These are phyloP conservation scores for Pichia sp. DNA, from an alignment of 1,139 yeast species.

Conservation along the genomic window DNA sequence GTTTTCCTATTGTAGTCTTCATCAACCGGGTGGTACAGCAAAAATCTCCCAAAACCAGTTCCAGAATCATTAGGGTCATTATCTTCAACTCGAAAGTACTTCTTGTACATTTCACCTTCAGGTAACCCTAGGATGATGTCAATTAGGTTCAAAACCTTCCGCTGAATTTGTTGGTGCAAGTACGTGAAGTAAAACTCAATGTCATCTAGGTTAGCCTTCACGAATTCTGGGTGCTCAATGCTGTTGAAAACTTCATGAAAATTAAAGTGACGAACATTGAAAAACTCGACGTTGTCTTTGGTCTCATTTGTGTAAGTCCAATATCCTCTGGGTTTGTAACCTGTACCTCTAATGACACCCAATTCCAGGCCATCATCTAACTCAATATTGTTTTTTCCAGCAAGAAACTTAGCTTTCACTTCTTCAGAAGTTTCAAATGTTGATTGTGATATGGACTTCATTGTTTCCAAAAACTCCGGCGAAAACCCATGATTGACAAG, in stretches of 20 bases:
- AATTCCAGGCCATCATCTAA: slow-evolving; percentile 22
- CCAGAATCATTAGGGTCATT: slow-evolving; percentile 29
- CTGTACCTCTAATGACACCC: slow-evolving; percentile 42
- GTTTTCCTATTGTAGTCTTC: slow-evolving; percentile 26
- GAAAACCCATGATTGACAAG: slow-evolving; percentile 33
- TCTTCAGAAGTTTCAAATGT: slow-evolving; percentile 35
- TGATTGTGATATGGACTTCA: slow-evolving; percentile 33
- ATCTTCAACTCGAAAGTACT: slow-evolving; percentile 29
- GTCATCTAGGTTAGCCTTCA: slow-evolving; percentile 31
- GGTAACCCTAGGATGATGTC: slow-evolving; percentile 37
- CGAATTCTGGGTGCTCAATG: slow-evolving; percentile 33
- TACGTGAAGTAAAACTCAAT: slow-evolving; percentile 31
- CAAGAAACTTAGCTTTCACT: slow-evolving; percentile 33
- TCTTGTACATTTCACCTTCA: slow-evolving; percentile 34
- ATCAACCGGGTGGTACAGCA: slow-evolving; percentile 34
- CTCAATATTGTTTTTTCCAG: slow-evolving; percentile 30
- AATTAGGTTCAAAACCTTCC: slow-evolving; percentile 31
- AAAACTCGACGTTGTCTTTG: slow-evolving; percentile 36
- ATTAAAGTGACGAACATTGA: slow-evolving; percentile 33
- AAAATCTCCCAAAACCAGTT: slow-evolving; percentile 37
- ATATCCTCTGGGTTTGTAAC: slow-evolving; percentile 40
- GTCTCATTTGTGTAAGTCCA: slow-evolving; percentile 39
- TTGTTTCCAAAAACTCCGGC: slow-evolving; percentile 12
- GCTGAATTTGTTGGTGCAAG: slow-evolving; percentile 32
- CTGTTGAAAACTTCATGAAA: slow-evolving; percentile 27